These are phyloP conservation scores for Botryotinia calthae DNA, from an alignment of 2,329 filamentous ascomycete species.

Conservation along the genomic window DNA sequence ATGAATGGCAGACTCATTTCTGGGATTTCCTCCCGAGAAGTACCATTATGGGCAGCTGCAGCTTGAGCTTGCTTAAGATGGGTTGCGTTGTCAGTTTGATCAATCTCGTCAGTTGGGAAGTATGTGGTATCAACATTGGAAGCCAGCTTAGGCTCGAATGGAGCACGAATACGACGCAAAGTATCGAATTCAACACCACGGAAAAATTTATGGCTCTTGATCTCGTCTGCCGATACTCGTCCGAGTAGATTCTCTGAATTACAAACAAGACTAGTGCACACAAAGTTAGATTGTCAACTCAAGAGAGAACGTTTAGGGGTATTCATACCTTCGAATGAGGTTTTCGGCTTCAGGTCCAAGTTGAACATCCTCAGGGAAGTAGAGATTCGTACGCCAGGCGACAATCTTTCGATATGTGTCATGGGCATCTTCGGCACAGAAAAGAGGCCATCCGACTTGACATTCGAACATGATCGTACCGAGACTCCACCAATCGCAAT, in stretches of 20 bases:
- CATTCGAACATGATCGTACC: conserved; percentile 99
- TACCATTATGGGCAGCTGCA: conserved; percentile 55
- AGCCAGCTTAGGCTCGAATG: conserved; percentile 90
- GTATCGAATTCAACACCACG: conserved; percentile 93
- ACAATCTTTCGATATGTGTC: conserved; percentile 99
- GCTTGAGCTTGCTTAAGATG: conserved; percentile 67
- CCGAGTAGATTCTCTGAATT: conserved; percentile 91
- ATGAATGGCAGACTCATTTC: conserved; percentile 97
- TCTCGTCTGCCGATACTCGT: conserved; percentile 80
- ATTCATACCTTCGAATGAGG: conserved; percentile 78
- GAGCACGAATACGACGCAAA: conserved; percentile 86
- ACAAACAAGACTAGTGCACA: conserved; percentile 71
- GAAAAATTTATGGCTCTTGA: conserved; percentile 96
- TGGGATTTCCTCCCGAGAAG: conserved; percentile 69
- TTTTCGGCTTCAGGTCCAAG: conserved; percentile 87
- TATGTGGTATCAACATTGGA: conserved; percentile 96
- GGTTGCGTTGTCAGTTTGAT: conserved; percentile 90
- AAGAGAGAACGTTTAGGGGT: not conserved
- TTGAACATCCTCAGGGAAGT: conserved; percentile 94
- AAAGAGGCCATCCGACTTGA: conserved; percentile 96
- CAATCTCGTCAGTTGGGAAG: conserved; percentile 98
- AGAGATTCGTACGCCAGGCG: conserved; percentile 92
- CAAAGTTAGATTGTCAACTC: conserved; percentile 32
- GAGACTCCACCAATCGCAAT: conserved; percentile 99
- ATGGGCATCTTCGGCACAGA: conserved; percentile 95